These are phyloP conservation scores for Phytophthora cryptogea DNA, from an alignment of 352 stramenopile genomes.

Conservation along the genomic window DNA sequence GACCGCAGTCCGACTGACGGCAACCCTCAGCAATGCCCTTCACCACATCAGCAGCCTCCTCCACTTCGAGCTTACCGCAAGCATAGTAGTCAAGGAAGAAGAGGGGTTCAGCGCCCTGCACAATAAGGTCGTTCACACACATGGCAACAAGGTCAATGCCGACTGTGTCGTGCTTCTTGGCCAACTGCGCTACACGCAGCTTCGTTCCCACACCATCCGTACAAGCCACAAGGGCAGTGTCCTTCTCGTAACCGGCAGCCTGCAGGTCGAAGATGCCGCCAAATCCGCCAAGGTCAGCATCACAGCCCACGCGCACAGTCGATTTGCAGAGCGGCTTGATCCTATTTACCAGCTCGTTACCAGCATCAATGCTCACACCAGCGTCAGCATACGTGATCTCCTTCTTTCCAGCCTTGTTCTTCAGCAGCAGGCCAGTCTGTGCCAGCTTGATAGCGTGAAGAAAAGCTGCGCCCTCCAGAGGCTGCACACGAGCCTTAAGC, in stretches of 20 bases:
- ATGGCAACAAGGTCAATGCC: constrained; percentile 99
- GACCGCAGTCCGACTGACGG: constrained; percentile 93
- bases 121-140: constrained; percentile 99
- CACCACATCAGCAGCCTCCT: constrained; percentile 95
- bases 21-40: constrained; percentile 98
- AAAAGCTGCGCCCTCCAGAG: constrained; percentile 95
- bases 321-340: constrained; percentile 99
- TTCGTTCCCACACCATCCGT: constrained; percentile 99
- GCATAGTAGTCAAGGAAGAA: constrained; percentile 99
- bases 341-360: constrained; percentile 94
- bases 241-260: constrained; percentile 95
- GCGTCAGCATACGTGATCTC: constrained; percentile 97
- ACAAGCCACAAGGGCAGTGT: constrained; percentile 97
- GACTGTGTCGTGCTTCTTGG: constrained; percentile 95
- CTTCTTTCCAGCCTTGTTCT: constrained; percentile 70
- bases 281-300: constrained; percentile 97
- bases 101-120: constrained; percentile 98
- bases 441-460: constrained; percentile 82
- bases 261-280: constrained; percentile 98
- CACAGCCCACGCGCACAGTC: constrained; percentile 94
- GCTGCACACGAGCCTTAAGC: constrained; percentile 97
- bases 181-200: constrained; percentile 89
- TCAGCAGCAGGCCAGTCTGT: constrained; percentile 66
- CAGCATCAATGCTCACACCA: constrained; percentile 98
- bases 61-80: constrained; percentile 95